Percentiles rank a stretch among this genome's conserved stretches.
Conservation (phyloP, 208 protist genomes). For the Leishmania aethiopica region DNA sequence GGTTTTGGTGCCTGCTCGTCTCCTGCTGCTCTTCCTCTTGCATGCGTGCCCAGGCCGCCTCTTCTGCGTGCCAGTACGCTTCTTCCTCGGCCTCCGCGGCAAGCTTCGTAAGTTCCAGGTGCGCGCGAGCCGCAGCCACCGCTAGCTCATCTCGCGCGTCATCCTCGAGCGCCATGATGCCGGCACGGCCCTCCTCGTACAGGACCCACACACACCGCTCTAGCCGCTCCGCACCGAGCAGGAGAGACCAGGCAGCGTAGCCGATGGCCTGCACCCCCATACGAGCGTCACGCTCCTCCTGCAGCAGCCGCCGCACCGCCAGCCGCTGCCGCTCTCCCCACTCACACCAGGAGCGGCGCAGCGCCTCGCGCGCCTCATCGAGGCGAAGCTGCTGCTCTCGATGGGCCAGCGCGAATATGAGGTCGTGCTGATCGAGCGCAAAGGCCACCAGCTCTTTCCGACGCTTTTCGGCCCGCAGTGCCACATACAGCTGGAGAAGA, state of each 20-base stretch:
- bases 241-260: conserved; percentile 9
- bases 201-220: conserved; percentile 6
- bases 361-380: conserved; percentile 11
- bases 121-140: conserved; percentile 20
- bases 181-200: conserved; percentile 22
- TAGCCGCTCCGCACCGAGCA: conserved; percentile 2
- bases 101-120: conserved; percentile 22
- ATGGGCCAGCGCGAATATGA: conserved; percentile 44
- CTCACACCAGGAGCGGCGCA: conserved; percentile 22
- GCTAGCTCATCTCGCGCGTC: conserved; percentile 23
- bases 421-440: conserved; percentile 55
- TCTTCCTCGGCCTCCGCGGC: conserved; percentile 36
- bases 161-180: conserved; percentile 11
- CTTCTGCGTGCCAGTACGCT: conserved; percentile 45
- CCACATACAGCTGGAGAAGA: conserved; percentile 41
- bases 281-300: conserved; percentile 51
- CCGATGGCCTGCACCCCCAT: conserved; percentile 40
- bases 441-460: conserved; percentile 45
- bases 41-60: conserved; percentile 32
- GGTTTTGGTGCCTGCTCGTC: not conserved
- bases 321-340: conserved; percentile 31
- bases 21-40: conserved; percentile 10
- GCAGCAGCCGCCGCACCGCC: conserved; percentile 29
- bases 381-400: conserved; percentile 18
- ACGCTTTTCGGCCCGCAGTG: conserved; percentile 47